phyloP scores from a whole-genome alignment of 176 grass and related monocot species.

The Lolium perenne region DNA sequence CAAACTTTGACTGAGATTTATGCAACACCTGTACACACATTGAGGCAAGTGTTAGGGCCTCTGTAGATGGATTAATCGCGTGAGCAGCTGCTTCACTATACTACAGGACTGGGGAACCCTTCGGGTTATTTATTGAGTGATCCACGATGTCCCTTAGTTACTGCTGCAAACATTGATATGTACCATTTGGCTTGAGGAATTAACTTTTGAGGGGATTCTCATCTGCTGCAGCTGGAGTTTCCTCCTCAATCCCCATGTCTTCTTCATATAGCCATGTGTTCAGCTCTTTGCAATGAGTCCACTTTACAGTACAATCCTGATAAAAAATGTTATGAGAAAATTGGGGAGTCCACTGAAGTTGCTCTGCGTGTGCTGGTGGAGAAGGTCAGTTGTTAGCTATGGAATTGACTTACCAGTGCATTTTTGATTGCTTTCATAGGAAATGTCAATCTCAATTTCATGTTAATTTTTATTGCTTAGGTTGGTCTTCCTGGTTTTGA shows the following conservation, averaged over 20 bases:
- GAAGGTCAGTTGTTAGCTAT: conserved; percentile 65
- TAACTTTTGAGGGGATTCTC: conserved; percentile 36
- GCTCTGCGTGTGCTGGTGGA: conserved; percentile 93
- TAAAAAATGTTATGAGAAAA: conserved; percentile 95
- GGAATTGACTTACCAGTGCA: conserved; percentile 16
- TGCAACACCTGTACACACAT: conserved; percentile 8
- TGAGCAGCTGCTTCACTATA: conserved; percentile 2
- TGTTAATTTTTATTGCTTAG: conserved; percentile 49
- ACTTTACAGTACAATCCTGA: conserved; percentile 98
- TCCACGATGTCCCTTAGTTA: conserved; percentile 12
- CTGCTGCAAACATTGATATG: neutral
- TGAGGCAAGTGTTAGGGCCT: neutral
- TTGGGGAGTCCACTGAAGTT: conserved; percentile 99
- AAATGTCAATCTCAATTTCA: conserved; percentile 14
- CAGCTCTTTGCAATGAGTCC: conserved; percentile 96
- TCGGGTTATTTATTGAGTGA: conserved; percentile 13
- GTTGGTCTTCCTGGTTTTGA: conserved; percentile 99
- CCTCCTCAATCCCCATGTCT: conserved; percentile 96
- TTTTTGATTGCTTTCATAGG: conserved; percentile 14
- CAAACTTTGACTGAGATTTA: conserved; percentile 2
- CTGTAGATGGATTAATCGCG: neutral
- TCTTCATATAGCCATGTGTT: conserved; percentile 98
- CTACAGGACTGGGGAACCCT: neutral
- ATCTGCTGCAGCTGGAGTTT: conserved; percentile 88
- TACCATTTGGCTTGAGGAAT: conserved; percentile 30